Evolutionary conservation across 1,139 yeast species (phyloP).

Genomic region (Kazachstania sp.): DNA sequence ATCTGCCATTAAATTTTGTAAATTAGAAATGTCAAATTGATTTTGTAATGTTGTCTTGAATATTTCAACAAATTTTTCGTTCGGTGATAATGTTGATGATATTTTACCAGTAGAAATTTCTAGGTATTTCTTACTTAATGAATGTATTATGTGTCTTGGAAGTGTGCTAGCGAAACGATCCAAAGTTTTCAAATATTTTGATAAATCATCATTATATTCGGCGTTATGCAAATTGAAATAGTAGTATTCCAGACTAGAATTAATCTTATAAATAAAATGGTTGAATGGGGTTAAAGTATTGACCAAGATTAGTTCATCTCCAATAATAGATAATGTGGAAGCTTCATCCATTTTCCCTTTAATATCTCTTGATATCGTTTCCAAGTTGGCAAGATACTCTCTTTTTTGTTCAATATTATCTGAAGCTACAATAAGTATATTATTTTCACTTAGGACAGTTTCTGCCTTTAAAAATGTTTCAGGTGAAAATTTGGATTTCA

Average conservation of each 20-base stretch:
- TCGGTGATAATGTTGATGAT: conserved; percentile 14
- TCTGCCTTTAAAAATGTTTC: conserved; percentile 21
- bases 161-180: conserved; percentile 24
- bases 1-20: conserved; percentile 30
- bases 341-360: conserved; percentile 52
- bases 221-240: conserved; percentile 20
- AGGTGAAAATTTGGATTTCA: conserved; percentile 22
- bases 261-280: conserved; percentile 25
- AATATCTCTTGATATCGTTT: conserved; percentile 43
- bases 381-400: conserved; percentile 26
- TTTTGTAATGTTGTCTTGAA: conserved; percentile 31
- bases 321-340: conserved; percentile 33
- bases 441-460: conserved; percentile 20
- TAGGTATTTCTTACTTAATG: conserved; percentile 15
- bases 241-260: conserved; percentile 21
- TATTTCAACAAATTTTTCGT: conserved; percentile 29
- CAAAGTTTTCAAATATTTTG: conserved; percentile 18
- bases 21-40: conserved; percentile 27
- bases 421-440: conserved; percentile 12
- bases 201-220: conserved; percentile 13
- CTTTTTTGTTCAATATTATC: conserved; percentile 10
- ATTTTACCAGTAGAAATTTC: conserved; percentile 20
- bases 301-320: conserved; percentile 23
- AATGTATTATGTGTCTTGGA: conserved; percentile 14
- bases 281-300: conserved; percentile 22